Base-by-base conservation (phyloP, 169 alveolate species). In the Eimeria tenella region DNA sequence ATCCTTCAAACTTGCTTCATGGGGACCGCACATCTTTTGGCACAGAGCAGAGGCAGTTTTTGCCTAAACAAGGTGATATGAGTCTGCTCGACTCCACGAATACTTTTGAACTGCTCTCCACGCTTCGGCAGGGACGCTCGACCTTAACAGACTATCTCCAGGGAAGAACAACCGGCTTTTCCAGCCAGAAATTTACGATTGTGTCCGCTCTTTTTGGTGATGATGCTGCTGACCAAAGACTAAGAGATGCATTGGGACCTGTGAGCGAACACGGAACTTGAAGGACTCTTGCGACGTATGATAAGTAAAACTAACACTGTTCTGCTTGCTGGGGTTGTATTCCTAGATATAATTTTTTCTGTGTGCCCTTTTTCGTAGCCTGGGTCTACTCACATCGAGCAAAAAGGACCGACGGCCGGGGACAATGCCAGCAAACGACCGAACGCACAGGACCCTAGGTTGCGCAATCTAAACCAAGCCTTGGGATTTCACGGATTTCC, bases 401-500 rank as follows among this genome's bases (percentile, higher is more conserved):
- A 58, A 58, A 58, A 25, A 60, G 21, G 4, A n/a, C 77, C 49
- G 31, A 0, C 52, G 42, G 8, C 62, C 23, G 1, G 49, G 23
- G 60, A 31, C 31, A 62, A 62, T 11, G 13, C 56, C 73, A 81
- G 4, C 6, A 56, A 25, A n/a, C 56, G 56, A 7, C 11, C 52
- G 21, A n/a, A 62, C 58, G 53, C 62, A 19, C 6, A 74, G 15
- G 89, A 60, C 53, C 95, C 63, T 6, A 53, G 79, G 71, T 86
- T 90, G 11, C 75, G 71, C 23, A 58, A 13, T 5, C 73, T 91
- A 65, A 91, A 91, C 31, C 81, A 62, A 31, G 95, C 95, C 5
- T 50, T 91, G 25, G 86, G 77, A 7, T 75, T 91, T 4, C 95
- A 79, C 65, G 95, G 95, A 1, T 86, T 79, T 17, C 95, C 95